Evolutionary conservation across 495 filamentous ascomycete genomes (phyloP).

Genomic region (Daldinia loculata): DNA sequence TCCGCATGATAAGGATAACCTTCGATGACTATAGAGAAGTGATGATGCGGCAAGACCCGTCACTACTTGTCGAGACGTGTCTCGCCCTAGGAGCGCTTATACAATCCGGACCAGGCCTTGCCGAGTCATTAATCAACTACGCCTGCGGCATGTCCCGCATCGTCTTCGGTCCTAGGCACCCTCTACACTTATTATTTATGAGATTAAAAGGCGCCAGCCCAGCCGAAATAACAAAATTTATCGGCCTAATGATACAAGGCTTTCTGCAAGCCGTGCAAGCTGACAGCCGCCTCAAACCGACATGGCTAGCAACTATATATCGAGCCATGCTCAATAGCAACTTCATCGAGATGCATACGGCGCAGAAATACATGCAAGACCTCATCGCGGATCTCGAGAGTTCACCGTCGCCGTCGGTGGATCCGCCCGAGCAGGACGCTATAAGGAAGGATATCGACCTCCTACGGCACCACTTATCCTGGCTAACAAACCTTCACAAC

Average conservation of each 20-base stretch:
- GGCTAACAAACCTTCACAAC: constrained; percentile 27
- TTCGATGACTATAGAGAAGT: constrained; percentile 33
- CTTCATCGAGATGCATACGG: constrained; percentile 23
- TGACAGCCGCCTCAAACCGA: constrained; percentile 30
- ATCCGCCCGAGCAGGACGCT: background rate
- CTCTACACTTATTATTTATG: constrained; percentile 29
- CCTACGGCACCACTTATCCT: constrained; percentile 22
- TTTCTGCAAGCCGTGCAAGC: constrained; percentile 21
- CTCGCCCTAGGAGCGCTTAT: constrained; percentile 30
- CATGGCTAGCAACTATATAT: constrained; percentile 35
- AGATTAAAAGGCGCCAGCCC: constrained; percentile 4
- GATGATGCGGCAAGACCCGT: constrained; percentile 31
- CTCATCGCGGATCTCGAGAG: constrained; percentile 18
- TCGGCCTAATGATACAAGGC: constrained; percentile 15
- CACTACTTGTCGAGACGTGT: constrained; percentile 31
- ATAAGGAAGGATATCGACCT: constrained; percentile 17
- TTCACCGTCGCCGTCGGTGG: background rate
- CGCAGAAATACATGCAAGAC: constrained; percentile 18
- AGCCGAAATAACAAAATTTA: constrained; percentile 14
- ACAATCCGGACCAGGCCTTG: constrained; percentile 27
- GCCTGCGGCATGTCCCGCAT: constrained; percentile 28
- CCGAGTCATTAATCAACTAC: constrained; percentile 31
- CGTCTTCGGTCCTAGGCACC: constrained; percentile 35
- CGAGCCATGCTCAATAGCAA: constrained; percentile 37
- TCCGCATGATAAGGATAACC: constrained; percentile 32